Conservation (phyloP, 805 yeast genomes). For the Suhomyces tanzawaensis region DNA sequence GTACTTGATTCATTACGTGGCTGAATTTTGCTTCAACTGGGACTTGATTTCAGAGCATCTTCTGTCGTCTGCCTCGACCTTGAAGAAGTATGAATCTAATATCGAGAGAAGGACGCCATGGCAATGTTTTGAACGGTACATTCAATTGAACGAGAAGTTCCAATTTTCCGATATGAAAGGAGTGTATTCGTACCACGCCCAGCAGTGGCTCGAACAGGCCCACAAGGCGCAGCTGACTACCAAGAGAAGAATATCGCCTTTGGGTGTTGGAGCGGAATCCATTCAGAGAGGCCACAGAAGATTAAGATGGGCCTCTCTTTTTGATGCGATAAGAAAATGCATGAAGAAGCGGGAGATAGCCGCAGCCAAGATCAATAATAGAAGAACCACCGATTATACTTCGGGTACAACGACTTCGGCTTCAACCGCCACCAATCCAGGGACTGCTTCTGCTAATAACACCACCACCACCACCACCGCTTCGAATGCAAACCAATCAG, state of each 20-base stretch:
- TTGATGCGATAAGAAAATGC: conserved; percentile 88
- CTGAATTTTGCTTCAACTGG: conserved; percentile 91
- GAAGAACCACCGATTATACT: conserved; percentile 6
- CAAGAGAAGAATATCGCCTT: conserved; percentile 82
- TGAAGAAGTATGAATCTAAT: conserved; percentile 69
- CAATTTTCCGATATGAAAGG: conserved; percentile 88
- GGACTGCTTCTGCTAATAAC: neutral
- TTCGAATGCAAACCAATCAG: conserved; percentile 1
- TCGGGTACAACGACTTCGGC: conserved; percentile 3
- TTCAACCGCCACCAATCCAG: neutral
- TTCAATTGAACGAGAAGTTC: conserved; percentile 86
- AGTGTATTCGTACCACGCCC: conserved; percentile 75
- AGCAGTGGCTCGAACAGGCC: conserved; percentile 89
- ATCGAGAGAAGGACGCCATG: conserved; percentile 96
- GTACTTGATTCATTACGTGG: conserved; percentile 72
- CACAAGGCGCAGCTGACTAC: conserved; percentile 85
- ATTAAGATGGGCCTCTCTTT: conserved; percentile 94
- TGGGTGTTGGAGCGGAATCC: conserved; percentile 91
- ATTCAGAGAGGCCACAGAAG: conserved; percentile 91
- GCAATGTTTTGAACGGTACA: conserved; percentile 97
- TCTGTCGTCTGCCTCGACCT: conserved; percentile 58
- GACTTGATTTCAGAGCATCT: conserved; percentile 81
- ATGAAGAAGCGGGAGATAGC: conserved; percentile 85
- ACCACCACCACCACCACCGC: conserved; percentile 6
- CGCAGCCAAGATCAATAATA: conserved; percentile 25